Percentiles rank a stretch among this genome's conserved stretches.
phyloP scores from a whole-genome alignment of 441 rosid genomes.

The Pelargonium australe region DNA sequence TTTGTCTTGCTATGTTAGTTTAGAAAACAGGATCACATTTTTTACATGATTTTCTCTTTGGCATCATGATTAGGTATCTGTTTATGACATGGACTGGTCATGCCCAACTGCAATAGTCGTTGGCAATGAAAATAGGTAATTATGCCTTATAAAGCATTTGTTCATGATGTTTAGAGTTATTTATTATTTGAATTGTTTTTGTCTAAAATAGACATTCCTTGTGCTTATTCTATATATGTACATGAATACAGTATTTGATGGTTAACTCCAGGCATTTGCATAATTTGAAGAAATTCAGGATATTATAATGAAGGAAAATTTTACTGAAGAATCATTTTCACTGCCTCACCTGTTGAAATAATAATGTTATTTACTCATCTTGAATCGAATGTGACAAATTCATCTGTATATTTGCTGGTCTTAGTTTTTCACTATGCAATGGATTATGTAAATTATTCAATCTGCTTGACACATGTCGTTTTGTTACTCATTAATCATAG shows the following conservation, averaged over 20 bases:
- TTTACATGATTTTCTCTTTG: neutral
- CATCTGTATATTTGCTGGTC: neutral
- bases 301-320: neutral
- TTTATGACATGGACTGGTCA: slow-evolving; percentile 95
- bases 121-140: slow-evolving; percentile 82
- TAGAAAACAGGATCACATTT: neutral
- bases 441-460: neutral
- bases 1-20: neutral
- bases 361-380: neutral
- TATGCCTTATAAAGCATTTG: neutral
- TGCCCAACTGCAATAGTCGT: slow-evolving; percentile 86
- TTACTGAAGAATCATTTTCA: neutral
- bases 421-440: neutral
- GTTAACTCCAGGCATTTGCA: neutral
- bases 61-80: slow-evolving; percentile 48
- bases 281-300: neutral
- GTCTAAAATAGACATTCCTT: neutral
- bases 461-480: neutral
- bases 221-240: neutral
- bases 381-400: neutral
- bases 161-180: neutral
- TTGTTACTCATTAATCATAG: neutral
- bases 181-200: neutral
- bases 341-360: neutral
- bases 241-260: neutral